Conservation (phyloP, 192 early-diverging fungal genomes). For the Backusella westeae region DNA sequence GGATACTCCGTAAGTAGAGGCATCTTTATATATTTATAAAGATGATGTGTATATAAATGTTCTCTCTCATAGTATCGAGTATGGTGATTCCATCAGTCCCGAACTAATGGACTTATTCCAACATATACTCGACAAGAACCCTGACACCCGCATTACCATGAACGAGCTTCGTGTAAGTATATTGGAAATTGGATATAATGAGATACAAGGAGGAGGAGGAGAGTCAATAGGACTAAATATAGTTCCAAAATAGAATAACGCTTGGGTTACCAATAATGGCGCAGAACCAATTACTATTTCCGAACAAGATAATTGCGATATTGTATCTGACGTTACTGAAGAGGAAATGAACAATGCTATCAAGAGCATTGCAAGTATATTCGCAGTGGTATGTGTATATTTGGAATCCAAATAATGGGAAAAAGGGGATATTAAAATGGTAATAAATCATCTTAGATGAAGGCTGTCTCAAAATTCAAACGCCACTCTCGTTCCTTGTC, state of each 20-base stretch:
- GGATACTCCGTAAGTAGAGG: conserved; percentile 40
- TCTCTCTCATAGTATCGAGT: conserved; percentile 18
- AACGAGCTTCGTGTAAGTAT: conserved; percentile 59
- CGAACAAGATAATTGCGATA: conserved; percentile 70
- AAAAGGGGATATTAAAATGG: not conserved
- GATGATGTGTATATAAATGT: not conserved
- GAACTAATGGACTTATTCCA: conserved; percentile 59
- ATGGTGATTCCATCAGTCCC: conserved; percentile 34
- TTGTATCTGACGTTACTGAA: conserved; percentile 81
- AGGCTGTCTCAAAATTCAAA: conserved; percentile 50
- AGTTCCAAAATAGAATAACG: conserved; percentile 47
- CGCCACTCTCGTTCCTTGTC: conserved; percentile 39
- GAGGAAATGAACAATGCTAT: conserved; percentile 81
- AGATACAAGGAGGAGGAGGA: not conserved
- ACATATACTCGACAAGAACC: conserved; percentile 80
- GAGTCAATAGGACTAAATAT: not conserved
- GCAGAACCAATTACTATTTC: conserved; percentile 57
- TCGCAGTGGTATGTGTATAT: conserved; percentile 57
- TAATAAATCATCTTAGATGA: conserved; percentile 30
- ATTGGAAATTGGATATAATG: not conserved
- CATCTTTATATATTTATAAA: too few relatives aligned
- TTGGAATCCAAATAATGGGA: not conserved
- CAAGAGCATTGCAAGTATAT: conserved; percentile 56
- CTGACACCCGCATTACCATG: conserved; percentile 75
- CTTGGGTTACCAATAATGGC: conserved; percentile 82